A percentile compares a stretch with the other conserved stretches of the same genome.
Evolutionary conservation across 257 asterid species (phyloP).

Genomic region (Solanum pinnatisectum): DNA sequence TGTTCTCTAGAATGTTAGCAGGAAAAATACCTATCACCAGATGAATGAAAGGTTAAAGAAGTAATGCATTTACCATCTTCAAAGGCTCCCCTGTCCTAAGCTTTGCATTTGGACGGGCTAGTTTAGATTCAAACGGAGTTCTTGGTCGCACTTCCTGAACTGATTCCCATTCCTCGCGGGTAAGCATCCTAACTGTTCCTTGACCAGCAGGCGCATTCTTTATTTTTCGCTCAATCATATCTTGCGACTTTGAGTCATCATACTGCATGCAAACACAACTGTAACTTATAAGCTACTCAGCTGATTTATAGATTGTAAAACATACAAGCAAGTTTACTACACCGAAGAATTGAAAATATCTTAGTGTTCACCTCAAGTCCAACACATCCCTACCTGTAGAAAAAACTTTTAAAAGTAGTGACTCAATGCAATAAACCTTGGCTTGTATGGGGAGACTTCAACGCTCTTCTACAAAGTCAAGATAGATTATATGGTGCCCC

Average conservation of each 20-base stretch:
- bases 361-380: not conserved
- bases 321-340: not conserved
- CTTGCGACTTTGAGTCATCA: conserved; percentile 69
- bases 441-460: not conserved
- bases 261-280: conserved; percentile 35
- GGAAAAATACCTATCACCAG: not conserved
- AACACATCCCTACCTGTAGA: not conserved
- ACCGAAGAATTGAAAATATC: not conserved
- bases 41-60: not conserved
- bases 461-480: not conserved
- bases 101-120: conserved; percentile 61
- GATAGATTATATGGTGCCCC: not conserved
- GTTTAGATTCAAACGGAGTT: conserved; percentile 81
- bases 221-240: conserved; percentile 59
- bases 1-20: not conserved
- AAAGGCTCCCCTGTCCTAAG: conserved; percentile 24
- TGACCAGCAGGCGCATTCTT: conserved; percentile 83
- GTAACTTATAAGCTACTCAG: not conserved
- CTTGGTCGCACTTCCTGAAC: conserved; percentile 67
- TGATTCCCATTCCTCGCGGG: conserved; percentile 85
- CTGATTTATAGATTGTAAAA: not conserved
- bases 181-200: conserved; percentile 87
- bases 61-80: conserved; percentile 14
- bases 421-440: not conserved
- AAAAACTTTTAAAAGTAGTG: not conserved